These are phyloP conservation scores for Tarenaya hassleriana DNA, from an alignment of 345 rosid genomes.

Conservation along the genomic window DNA sequence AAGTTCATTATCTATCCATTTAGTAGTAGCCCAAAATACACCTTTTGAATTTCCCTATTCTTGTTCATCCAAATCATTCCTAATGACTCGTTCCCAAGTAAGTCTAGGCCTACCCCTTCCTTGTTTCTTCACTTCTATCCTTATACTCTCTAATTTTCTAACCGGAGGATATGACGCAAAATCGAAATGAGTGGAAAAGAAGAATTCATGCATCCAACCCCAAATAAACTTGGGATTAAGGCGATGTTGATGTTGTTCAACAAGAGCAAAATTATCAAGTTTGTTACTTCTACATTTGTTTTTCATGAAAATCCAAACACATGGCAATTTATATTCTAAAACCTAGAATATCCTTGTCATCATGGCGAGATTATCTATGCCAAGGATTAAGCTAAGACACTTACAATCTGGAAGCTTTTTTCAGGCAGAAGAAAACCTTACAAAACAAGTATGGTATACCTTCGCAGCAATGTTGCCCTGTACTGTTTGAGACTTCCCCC, in stretches of 20 bases:
- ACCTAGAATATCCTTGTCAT: constrained; percentile 4
- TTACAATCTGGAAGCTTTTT: not conserved
- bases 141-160: too few relatives aligned
- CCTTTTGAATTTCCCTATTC: not conserved
- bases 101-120: too few relatives aligned
- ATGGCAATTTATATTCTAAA: constrained; percentile 6
- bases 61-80: too few relatives aligned
- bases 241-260: too few relatives aligned
- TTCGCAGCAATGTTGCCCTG: constrained; percentile 42
- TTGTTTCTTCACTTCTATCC: too few relatives aligned
- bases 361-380: constrained; percentile 10
- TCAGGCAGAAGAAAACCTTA: constrained; percentile 11
- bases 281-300: constrained; percentile 15
- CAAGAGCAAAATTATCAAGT: constrained; percentile 5
- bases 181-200: too few relatives aligned
- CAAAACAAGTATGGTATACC: constrained; percentile 35
- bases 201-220: too few relatives aligned
- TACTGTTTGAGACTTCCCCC: constrained; percentile 53
- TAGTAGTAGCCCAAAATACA: constrained; percentile 13
- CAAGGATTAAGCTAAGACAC: constrained; percentile 15
- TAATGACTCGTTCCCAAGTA: too few relatives aligned
- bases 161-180: too few relatives aligned
- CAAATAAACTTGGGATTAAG: too few relatives aligned
- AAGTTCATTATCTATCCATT: constrained; percentile 14
- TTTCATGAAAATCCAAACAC: constrained; percentile 15